These are phyloP conservation scores for Starmera amethionina DNA, from an alignment of 805 yeast species.

Conservation along the genomic window DNA sequence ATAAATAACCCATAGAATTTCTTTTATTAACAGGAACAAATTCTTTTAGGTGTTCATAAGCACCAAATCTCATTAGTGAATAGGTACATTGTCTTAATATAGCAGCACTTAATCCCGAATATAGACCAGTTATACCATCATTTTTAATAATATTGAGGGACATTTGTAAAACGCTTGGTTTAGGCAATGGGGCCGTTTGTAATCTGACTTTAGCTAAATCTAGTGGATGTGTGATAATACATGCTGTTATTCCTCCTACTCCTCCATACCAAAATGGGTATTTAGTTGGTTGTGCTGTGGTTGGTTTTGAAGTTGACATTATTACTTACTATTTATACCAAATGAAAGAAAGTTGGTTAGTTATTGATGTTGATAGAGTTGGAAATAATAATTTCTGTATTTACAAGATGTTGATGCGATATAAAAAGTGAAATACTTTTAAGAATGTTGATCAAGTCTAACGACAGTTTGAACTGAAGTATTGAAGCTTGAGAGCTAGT, in stretches of 20 bases:
- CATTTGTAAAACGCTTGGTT: constrained; percentile 54
- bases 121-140: constrained; percentile 65
- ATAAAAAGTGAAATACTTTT: too few species aligned
- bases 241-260: constrained; percentile 58
- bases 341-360: background rate
- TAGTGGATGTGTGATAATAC: constrained; percentile 67
- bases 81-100: constrained; percentile 80
- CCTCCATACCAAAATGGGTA: constrained; percentile 59
- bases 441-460: too few species aligned
- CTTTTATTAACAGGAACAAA: constrained; percentile 30
- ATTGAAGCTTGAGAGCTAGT: background rate
- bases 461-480: too few species aligned
- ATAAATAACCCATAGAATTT: constrained; percentile 48
- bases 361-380: too few species aligned
- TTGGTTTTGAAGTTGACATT: too few species aligned
- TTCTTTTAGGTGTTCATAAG: constrained; percentile 71
- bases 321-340: background rate
- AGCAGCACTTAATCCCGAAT: constrained; percentile 77
- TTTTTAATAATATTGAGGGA: constrained; percentile 44
- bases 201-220: constrained; percentile 82
- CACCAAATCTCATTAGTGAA: constrained; percentile 78
- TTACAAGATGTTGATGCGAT: too few species aligned
- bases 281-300: constrained; percentile 11
- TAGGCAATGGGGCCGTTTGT: constrained; percentile 66
- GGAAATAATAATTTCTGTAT: too few species aligned